Conservation (phyloP, 805 yeast genomes). For the Saccharomycopsis amapae region DNA sequence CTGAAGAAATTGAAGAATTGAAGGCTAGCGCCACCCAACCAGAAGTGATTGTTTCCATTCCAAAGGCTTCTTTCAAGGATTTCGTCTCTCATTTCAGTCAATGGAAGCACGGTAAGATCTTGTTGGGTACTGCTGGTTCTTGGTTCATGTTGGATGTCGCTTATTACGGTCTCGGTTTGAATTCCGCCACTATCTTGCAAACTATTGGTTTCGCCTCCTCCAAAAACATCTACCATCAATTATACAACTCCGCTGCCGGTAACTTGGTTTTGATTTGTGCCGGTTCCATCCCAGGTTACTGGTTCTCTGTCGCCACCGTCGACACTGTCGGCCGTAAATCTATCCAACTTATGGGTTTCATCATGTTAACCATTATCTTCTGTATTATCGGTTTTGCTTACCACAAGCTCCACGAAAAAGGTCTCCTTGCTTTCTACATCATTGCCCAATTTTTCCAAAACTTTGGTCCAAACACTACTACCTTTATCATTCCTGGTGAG, state of each 20-base stretch:
- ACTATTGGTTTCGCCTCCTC: conserved; percentile 80
- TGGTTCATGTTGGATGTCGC: conserved; percentile 92
- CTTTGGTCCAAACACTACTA: conserved; percentile 90
- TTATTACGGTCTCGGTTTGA: conserved; percentile 80
- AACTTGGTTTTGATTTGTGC: conserved; percentile 89
- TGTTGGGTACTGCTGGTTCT: conserved; percentile 83
- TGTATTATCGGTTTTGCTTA: conserved; percentile 81
- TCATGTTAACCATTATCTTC: conserved; percentile 62
- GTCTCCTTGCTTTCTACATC: conserved; percentile 70
- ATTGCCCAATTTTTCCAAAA: conserved; percentile 82
- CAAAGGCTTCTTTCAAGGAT: conserved; percentile 76
- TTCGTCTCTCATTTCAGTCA: conserved; percentile 67
- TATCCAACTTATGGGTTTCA: conserved; percentile 70
- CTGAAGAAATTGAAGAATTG: conserved; percentile 37
- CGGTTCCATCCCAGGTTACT: conserved; percentile 92
- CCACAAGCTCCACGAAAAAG: conserved; percentile 58
- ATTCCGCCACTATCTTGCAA: conserved; percentile 69
- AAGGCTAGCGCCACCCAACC: conserved; percentile 39
- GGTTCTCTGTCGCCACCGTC: conserved; percentile 74
- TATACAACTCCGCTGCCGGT: conserved; percentile 83
- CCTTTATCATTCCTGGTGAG: conserved; percentile 89
- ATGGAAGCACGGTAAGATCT: conserved; percentile 82
- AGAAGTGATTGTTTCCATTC: conserved; percentile 37
- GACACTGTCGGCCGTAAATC: conserved; percentile 83
- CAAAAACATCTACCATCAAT: conserved; percentile 56